Evolutionary conservation across 306 rosid species (phyloP), one percentile per base, ranked within the genome.

Genomic region (Lathyrus tuberosus): DNA sequence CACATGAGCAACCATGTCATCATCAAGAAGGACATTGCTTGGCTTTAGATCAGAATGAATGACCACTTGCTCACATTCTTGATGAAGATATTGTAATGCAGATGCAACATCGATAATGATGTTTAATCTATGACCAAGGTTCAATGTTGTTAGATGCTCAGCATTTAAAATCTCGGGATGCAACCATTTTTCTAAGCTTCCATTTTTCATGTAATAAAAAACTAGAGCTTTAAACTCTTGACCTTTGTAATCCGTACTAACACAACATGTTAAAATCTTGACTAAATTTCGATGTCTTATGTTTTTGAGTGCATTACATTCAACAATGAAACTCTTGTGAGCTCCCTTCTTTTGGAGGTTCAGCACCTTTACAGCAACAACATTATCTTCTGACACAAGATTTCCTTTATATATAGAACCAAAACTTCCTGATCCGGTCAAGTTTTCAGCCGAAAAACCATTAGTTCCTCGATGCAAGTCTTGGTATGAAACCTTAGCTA

Each of bases 41-140:
- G 78, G 79, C 68, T 75, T 75, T 0, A 75, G 2, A 22, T 75
- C 79, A 9, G 73, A 57, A 46, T 75, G 73, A 46, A 66, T 1
- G 8, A 75, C 10, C 13, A 54, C 7, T n/a, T 38, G 26, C 6
- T 67, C 66, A 57, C 73, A 43, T 0, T 74, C 41, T 4, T 66
- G 17, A 12, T 67, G 79, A 10, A 75, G 63, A 75, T 75, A 75
- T 4, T 75, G 63, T 1, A 67, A 6, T 35, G 79, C 62, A 13
- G 17, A 58, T 47, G 69, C 79, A 31, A 75, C 24, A 37, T 67
- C 74, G 13, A n/a, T 6, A 1, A 41, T 53, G 43, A 75, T 67
- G 41, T 47, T 58, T 15, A 67, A 14, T 37, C 56, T 58, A 22
- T 58, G 33, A 8, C 16, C n/a, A 10, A 75, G 74, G 9, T 57